Base-by-base conservation (phyloP, 208 protist species). In the Crithidia fasciculata region DNA sequence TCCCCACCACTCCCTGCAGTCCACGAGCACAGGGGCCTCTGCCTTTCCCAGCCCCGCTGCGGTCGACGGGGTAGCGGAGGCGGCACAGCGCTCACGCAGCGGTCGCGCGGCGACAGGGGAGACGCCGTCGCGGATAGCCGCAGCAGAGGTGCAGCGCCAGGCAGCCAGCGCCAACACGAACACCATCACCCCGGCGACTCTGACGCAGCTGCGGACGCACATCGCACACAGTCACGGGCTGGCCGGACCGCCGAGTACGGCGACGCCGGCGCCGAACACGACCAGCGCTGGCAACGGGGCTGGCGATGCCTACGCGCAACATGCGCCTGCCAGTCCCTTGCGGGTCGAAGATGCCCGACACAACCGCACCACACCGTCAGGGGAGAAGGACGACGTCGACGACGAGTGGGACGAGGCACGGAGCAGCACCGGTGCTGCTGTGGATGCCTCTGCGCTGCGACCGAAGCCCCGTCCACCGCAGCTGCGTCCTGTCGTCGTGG, bases 191-290 rank as follows among this genome's bases (percentile, higher is more conserved):
- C 39, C 52, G 2, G 64, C 52, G 5, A 49, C 64, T 7, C 52
- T 69, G n/a, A 69, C 52, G 40, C 64, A 69, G 36, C 52, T 69
- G 52, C 37, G 64, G 39, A 59, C 16, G 4, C 64, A 69, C 64
- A 50, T 59, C 40, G 64, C 52, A 15, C 52, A 45, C 64, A 57
- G 52, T n/a, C 64, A 69, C 52, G 64, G 64, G 39, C 64, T 59
- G 49, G 64, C 40, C 2, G 64, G 16, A 7, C 52, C 54, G 64
- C 52, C 28, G 15, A 49, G 8, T 10, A 16, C 8, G 16, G 10
- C 18, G 64, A 5, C 41, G 49, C 28, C 2, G 61, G 39, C 44
- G 12, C 45, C 5, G 45, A 43, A 50, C 7, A 50, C 41, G 58
- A 45, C 58, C 16, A 63, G 41, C 6, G 13, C 9, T 2, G 58